Conservation (phyloP, 768 basidiomycete genomes). For the Clathrus columnatus region DNA sequence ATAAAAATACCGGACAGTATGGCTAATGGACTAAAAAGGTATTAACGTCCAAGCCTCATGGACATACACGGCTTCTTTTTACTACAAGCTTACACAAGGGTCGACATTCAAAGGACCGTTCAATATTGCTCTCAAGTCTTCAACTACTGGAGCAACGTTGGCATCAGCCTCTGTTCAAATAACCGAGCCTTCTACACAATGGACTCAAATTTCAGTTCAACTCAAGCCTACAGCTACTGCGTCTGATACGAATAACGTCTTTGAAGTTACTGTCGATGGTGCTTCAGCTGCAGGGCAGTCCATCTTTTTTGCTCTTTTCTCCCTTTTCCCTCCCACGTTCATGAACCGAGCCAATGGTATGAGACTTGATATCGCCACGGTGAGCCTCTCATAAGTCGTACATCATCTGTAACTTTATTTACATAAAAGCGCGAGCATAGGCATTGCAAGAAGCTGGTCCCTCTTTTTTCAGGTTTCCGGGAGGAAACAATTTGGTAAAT, state of each 20-base stretch:
- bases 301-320: slow-evolving; percentile 51
- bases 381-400: slow-evolving; percentile 17
- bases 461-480: slow-evolving; percentile 58
- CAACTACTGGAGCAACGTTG: slow-evolving; percentile 32
- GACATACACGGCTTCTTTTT: slow-evolving; percentile 54
- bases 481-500: slow-evolving; percentile 55
- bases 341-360: slow-evolving; percentile 52
- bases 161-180: slow-evolving; percentile 32
- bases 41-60: slow-evolving; percentile 45
- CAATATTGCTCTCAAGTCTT: slow-evolving; percentile 38
- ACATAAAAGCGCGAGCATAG: slow-evolving; percentile 24
- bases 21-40: slow-evolving; percentile 24
- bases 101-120: slow-evolving; percentile 29
- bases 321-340: slow-evolving; percentile 62
- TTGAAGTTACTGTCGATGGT: slow-evolving; percentile 45
- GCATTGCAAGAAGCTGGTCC: slow-evolving; percentile 47
- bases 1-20: not conserved
- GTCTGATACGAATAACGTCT: slow-evolving; percentile 36
- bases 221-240: slow-evolving; percentile 37
- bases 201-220: slow-evolving; percentile 37
- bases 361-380: slow-evolving; percentile 51
- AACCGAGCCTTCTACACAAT: slow-evolving; percentile 38
- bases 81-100: slow-evolving; percentile 44
- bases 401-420: too few species aligned
- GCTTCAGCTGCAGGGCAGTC: slow-evolving; percentile 31